Evolutionary conservation across 208 protist genomes (phyloP), one percentile per base, ranked within the genome.

Genomic region (Acanthamoeba castellanii): DNA sequence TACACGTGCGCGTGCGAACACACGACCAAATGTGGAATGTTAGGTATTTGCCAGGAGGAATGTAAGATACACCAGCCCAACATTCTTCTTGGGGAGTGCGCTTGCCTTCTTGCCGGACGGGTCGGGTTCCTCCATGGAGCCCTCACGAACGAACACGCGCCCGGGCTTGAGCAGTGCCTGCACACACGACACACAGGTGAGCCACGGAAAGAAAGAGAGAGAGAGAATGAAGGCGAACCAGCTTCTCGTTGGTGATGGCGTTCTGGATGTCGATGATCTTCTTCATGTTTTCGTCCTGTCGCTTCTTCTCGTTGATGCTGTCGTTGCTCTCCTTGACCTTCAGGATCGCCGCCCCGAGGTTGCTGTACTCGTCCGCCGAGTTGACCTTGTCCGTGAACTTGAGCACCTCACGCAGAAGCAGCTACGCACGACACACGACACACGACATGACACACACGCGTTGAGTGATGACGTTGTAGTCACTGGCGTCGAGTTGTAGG

Each of bases 261-360:
- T 92, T 92, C 57, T 92, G 85, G 37, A 92, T 92, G 55, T 61
- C 57, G 42, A 92, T 45, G 16, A 92, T 92, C 42, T 92, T 92
- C 55, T 72, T 70, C 85, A 61, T 92, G 85, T 92, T 92, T 7
- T 92, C 85, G 30, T 92, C 55, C 61, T 64, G 34, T 47, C 85
- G 20, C 85, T 92, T 92, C 55, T 72, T 92, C 85, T 92, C 85
- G 61, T 92, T 92, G 85, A 92, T 92, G n/a, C 20, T 45, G 61
- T 92, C 57, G 37, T 92, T 92, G 6, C 47, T 70, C 85, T 70
- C 85, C 34, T 92, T 92, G 57, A 92, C 85, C 61, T 72, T 92
- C 16, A 22, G 9, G 37, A 92, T 72, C 13, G 85, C 85, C 22
- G 13, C 37, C 18, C 27, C 34, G 34, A 92, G 42, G 61, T 92